Base-by-base conservation (phyloP, 148 eudicot species). In the Cornus kousa region DNA sequence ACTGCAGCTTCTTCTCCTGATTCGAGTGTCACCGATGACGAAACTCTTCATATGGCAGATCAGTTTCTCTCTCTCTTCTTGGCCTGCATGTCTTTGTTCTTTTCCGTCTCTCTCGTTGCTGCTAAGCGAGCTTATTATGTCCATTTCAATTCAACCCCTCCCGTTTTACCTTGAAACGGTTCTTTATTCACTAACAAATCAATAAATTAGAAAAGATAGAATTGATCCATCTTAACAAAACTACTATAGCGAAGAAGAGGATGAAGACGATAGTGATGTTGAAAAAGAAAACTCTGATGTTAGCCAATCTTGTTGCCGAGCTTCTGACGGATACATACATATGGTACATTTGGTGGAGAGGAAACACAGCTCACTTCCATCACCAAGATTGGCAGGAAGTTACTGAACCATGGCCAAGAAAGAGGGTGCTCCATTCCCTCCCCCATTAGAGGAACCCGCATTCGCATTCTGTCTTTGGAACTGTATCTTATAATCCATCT, bases 331-430 rank as follows among this genome's bases (percentile, higher is more conserved):
- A 68, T 68, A 53, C 19, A 68, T 11, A 33, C 24, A 68, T 68
- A 33, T 20, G 20, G 40, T 32, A 68, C 24, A 12, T 5, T 68
- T 53, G 5, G 2, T 12, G 59, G 59, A 11, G 59, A 53, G 59
- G 37, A 4, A 48, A 48, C 53, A 48, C 53, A 48, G 7, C 53
- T 8, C 53, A 48, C 11, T 35, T 35, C 5, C 37, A 35, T 35
- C 37, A 35, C 37, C 37, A 35, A 43, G 48, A 43, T 43, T 53
- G 59, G 19, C 17, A 12, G 16, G 17, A 37, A 40, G 10, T 70
- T 70, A 70, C 28, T 39, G 73, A 70, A 70, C 73, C 53, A 70
- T 70, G 23, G 73, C 73, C 73, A 70, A 70, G 55, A 40, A 70
- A 11, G 73, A 37, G 24, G 73, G 73, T 70, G 73, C 73, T 20